Base-by-base conservation (phyloP, 2,329 filamentous ascomycete species). In the Nemania sp. region DNA sequence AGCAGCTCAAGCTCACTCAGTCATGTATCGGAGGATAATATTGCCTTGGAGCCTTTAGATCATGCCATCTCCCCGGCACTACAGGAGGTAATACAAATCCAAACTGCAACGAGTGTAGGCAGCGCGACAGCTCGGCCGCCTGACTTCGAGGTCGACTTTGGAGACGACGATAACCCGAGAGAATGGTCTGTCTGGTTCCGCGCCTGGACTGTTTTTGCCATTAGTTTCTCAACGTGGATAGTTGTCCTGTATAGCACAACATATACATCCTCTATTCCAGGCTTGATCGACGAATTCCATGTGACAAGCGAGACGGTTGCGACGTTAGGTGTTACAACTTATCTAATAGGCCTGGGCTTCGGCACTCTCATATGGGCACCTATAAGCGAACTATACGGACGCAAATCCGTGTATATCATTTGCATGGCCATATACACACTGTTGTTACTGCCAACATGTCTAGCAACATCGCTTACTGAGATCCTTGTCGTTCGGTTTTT, bases 301-400 rank as follows among this genome's bases (percentile, higher is more conserved):
- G 76, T 83, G 15, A 67, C 74, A 3, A 78, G 75, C 12, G 77
- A 82, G 28, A 84, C 82, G 0, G 70, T 86, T n/a, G 80, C 86
- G 0, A 89, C 89, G 0, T 74, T 94, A 2, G 90, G 90, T 5
- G 76, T 95, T 39, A 94, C 90, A 0, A 86, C 86, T 0, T 95
- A 94, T 66, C 77, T 94, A 7, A 69, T 90, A 20, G 90, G 90
- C 5, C 78, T 94, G 41, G 90, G 89, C 0, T 70, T 79, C 1
- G 90, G 90, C 1, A 86, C 83, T 28, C 73, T 94, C 54, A 73
- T 94, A 24, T 77, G 91, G 36, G 90, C 90, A 1, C 90, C 90
- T 0, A 71, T 93, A 45, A 85, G 81, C 57, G 87, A 90, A 71
- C 78, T 90, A 64, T 89, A 83, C 61, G 87, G 87, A 3, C 78